Percentiles rank a stretch among this genome's conserved stretches.
Conservation (phyloP, 768 basidiomycete species). For the Leucogyrophana mollusca region DNA sequence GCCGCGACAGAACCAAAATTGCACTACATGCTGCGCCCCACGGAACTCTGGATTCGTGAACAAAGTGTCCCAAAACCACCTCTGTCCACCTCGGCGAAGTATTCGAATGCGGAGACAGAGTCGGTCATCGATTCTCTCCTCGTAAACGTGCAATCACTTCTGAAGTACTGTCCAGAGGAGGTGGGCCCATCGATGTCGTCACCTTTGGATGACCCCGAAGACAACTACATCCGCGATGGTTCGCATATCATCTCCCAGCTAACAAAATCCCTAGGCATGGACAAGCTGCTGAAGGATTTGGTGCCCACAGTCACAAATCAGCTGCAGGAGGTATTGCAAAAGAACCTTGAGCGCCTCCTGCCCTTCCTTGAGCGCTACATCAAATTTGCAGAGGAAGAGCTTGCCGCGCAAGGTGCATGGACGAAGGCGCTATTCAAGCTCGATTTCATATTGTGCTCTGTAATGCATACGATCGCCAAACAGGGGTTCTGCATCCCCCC, state of each 20-base stretch:
- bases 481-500: slow-evolving; percentile 94
- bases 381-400: slow-evolving; percentile 52
- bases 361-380: slow-evolving; percentile 77
- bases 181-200: slow-evolving; percentile 2
- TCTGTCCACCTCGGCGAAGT: not conserved
- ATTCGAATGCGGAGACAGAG: slow-evolving; percentile 24
- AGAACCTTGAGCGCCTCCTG: slow-evolving; percentile 44
- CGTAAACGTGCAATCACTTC: slow-evolving; percentile 60
- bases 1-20: slow-evolving; percentile 24
- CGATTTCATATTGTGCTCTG: slow-evolving; percentile 69
- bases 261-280: slow-evolving; percentile 48
- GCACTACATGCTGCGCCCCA: slow-evolving; percentile 25
- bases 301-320: slow-evolving; percentile 38
- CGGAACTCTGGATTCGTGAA: slow-evolving; percentile 27
- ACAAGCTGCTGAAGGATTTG: slow-evolving; percentile 40
- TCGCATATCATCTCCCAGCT: slow-evolving; percentile 43
- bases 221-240: slow-evolving; percentile 53
- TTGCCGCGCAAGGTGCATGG: slow-evolving; percentile 61
- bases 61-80: slow-evolving; percentile 9
- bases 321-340: slow-evolving; percentile 31
- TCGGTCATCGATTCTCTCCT: slow-evolving; percentile 62
- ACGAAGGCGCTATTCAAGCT: slow-evolving; percentile 83
- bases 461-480: slow-evolving; percentile 69
- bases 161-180: slow-evolving; percentile 37
- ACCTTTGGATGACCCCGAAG: slow-evolving; percentile 31